Percentiles rank a stretch among this genome's conserved stretches.
Conservation (phyloP, 192 early-diverging fungal species). For the Coemansia sp. region DNA sequence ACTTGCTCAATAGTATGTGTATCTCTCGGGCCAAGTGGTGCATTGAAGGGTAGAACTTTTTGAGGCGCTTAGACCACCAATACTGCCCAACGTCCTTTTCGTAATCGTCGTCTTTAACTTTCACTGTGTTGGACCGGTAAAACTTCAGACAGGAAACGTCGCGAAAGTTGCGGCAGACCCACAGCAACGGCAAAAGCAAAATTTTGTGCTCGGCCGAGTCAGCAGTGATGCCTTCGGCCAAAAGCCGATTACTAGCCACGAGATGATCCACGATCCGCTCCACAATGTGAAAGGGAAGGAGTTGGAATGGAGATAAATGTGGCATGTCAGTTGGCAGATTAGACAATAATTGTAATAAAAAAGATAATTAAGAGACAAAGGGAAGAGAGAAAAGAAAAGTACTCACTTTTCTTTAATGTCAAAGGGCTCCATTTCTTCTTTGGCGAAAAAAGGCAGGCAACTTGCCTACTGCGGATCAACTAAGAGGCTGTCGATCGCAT, state of each 20-base stretch:
- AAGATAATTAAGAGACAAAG: not conserved
- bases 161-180: constrained; percentile 1
- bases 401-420: not conserved
- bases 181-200: not conserved
- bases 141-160: not conserved
- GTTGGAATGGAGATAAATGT: not conserved
- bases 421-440: not conserved
- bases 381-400: not conserved
- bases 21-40: not conserved
- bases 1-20: not conserved
- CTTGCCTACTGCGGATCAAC: not conserved
- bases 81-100: not conserved
- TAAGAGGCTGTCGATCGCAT: not conserved
- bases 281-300: not conserved
- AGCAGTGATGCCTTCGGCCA: not conserved
- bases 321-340: not conserved
- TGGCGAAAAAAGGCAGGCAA: not conserved
- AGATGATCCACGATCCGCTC: not conserved
- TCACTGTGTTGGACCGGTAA: not conserved
- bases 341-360: not conserved
- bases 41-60: not conserved
- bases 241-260: not conserved
- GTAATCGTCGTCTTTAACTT: not conserved
- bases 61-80: constrained; percentile 3
- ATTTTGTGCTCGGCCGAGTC: not conserved